Evolutionary conservation across 257 asterid genomes (phyloP).

Genomic region (Salvia splendens): DNA sequence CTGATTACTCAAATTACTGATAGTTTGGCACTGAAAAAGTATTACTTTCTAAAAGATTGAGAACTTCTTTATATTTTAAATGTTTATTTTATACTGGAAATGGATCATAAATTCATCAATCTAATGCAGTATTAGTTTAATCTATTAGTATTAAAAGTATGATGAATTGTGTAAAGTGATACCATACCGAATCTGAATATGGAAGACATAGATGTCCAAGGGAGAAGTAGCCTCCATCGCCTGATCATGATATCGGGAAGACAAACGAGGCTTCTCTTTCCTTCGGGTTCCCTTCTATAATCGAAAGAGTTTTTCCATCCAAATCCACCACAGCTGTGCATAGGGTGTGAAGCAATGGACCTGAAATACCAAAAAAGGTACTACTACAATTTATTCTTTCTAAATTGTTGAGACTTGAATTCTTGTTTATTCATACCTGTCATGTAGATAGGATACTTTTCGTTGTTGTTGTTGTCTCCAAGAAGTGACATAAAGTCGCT

Average conservation of each 20-base stretch:
- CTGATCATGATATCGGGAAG: conserved; percentile 36
- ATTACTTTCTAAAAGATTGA: background rate
- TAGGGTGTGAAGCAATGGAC: conserved; percentile 63
- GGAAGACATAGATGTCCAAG: background rate
- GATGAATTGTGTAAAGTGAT: background rate
- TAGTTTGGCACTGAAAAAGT: background rate
- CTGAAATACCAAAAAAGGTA: conserved; percentile 40
- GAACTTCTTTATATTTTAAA: background rate
- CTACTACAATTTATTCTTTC: background rate
- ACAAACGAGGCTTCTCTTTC: conserved; percentile 35
- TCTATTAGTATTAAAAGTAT: background rate
- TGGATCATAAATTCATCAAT: background rate
- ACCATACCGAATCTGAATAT: background rate
- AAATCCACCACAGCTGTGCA: conserved; percentile 50
- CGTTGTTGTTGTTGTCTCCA: conserved; percentile 49
- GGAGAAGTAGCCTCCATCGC: background rate
- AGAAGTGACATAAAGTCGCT: conserved; percentile 62
- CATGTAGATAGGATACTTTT: conserved; percentile 75
- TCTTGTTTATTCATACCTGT: conserved; percentile 45
- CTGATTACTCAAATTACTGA: background rate
- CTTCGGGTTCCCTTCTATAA: conserved; percentile 48
- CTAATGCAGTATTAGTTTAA: background rate
- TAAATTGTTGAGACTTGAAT: background rate
- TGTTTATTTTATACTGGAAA: background rate
- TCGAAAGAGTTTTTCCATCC: conserved; percentile 44